Evolutionary conservation across 2,329 filamentous ascomycete species (phyloP).

Genomic region (Davidsoniella eucalypti): DNA sequence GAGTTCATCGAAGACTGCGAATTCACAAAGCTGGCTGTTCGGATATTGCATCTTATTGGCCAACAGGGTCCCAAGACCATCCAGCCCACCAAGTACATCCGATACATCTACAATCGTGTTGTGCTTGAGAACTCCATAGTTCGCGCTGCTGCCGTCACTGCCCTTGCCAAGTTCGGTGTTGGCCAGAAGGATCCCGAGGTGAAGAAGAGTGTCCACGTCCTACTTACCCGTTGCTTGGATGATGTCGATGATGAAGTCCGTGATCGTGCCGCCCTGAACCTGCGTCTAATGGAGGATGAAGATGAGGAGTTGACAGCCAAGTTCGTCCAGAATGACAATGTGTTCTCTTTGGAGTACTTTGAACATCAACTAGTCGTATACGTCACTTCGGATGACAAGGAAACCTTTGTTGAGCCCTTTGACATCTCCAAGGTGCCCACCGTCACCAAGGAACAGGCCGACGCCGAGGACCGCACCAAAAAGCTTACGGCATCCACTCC

Average conservation of each 20-base stretch:
- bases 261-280: conserved; percentile 82
- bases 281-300: conserved; percentile 82
- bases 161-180: conserved; percentile 91
- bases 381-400: conserved; percentile 79
- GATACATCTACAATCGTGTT: conserved; percentile 97
- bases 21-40: conserved; percentile 92
- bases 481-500: conserved; percentile 88
- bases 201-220: conserved; percentile 84
- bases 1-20: conserved; percentile 99
- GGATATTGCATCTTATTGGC: conserved; percentile 85
- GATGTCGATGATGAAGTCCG: conserved; percentile 96
- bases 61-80: conserved; percentile 88
- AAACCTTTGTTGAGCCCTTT: conserved; percentile 71
- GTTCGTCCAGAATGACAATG: conserved; percentile 93
- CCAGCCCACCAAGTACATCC: conserved; percentile 95
- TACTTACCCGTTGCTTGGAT: conserved; percentile 84
- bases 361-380: conserved; percentile 98
- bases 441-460: conserved; percentile 87
- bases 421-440: conserved; percentile 82
- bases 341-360: conserved; percentile 87
- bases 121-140: conserved; percentile 95
- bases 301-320: conserved; percentile 71
- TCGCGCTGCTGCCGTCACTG: conserved; percentile 84
- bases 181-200: conserved; percentile 93
- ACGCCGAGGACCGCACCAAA: conserved; percentile 91